Evolutionary conservation across 129 eudicot genomes (phyloP).

Genomic region (Kitagawia praeruptora): DNA sequence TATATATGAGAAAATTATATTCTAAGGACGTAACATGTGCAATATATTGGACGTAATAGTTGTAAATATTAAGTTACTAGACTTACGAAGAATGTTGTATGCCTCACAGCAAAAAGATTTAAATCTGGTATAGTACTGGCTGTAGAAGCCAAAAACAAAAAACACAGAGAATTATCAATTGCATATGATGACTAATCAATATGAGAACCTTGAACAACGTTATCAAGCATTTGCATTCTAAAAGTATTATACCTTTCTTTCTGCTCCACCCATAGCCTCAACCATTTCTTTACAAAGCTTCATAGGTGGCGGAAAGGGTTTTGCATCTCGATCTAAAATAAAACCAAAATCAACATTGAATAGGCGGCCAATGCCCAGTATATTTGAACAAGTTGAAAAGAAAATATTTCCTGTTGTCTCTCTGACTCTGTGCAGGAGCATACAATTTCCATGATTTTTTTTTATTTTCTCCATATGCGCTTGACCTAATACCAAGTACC

Average conservation of each 20-base stretch:
- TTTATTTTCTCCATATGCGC: too few species aligned
- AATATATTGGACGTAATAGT: not conserved
- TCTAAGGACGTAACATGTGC: not conserved
- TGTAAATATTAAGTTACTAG: slow-evolving; percentile 71
- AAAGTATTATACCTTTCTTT: slow-evolving; percentile 44
- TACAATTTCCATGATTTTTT: too few species aligned
- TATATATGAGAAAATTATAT: not conserved
- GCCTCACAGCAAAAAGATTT: slow-evolving; percentile 98
- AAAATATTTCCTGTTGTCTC: not conserved
- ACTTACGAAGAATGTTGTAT: slow-evolving; percentile 91
- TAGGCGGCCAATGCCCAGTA: slow-evolving; percentile 85
- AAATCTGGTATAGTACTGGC: slow-evolving; percentile 92
- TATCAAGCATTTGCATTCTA: not conserved
- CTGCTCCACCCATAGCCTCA: slow-evolving; percentile 99
- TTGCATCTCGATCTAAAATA: slow-evolving; percentile 92
- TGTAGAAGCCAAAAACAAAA: slow-evolving; percentile 28
- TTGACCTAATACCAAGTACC: too few species aligned
- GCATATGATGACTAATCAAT: not conserved
- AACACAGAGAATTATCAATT: not conserved
- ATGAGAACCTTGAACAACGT: not conserved
- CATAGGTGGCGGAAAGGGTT: slow-evolving; percentile 99
- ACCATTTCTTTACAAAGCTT: slow-evolving; percentile 99
- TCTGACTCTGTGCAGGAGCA: too few species aligned
- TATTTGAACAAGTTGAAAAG: not conserved
- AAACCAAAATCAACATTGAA: slow-evolving; percentile 97